These are phyloP conservation scores for Solanum clarkiae DNA, from an alignment of 257 asterid species.

Conservation along the genomic window DNA sequence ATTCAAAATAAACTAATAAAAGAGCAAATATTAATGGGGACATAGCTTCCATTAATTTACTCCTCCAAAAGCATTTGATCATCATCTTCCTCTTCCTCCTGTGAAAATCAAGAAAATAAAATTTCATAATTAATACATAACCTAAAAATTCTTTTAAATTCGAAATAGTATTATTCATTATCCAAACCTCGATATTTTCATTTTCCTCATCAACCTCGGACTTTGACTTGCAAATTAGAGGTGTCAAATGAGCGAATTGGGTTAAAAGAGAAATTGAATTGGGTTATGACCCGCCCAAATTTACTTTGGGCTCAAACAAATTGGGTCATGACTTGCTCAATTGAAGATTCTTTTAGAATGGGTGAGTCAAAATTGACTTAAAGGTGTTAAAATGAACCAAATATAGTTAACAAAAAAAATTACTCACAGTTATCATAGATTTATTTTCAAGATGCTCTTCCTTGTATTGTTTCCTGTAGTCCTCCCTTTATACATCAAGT, in stretches of 20 bases:
- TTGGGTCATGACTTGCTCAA: no score
- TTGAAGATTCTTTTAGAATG: no score
- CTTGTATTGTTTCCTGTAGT: slow-evolving; percentile 60
- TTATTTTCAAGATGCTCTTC: slow-evolving; percentile 75
- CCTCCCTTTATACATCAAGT: slow-evolving; percentile 38
- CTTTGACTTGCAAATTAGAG: not conserved
- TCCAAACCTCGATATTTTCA: slow-evolving; percentile 11
- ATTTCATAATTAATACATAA: not conserved
- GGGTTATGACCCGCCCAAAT: not conserved
- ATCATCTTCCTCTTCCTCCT: slow-evolving; percentile 2
- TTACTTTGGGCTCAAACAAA: no score
- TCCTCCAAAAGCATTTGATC: not conserved
- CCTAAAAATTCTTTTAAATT: not conserved
- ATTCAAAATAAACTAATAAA: not conserved
- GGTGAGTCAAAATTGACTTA: no score
- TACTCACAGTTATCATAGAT: slow-evolving; percentile 59
- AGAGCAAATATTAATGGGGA: not conserved
- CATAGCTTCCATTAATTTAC: not conserved
- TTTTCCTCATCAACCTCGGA: slow-evolving; percentile 20
- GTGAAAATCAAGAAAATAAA: not conserved
- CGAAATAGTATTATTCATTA: not conserved
- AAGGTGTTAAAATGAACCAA: no score
- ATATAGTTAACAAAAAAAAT: not conserved
- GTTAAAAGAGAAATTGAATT: no score
- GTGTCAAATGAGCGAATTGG: no score